Base-by-base conservation (phyloP, 345 rosid genomes). In the Trapa bicornis region DNA sequence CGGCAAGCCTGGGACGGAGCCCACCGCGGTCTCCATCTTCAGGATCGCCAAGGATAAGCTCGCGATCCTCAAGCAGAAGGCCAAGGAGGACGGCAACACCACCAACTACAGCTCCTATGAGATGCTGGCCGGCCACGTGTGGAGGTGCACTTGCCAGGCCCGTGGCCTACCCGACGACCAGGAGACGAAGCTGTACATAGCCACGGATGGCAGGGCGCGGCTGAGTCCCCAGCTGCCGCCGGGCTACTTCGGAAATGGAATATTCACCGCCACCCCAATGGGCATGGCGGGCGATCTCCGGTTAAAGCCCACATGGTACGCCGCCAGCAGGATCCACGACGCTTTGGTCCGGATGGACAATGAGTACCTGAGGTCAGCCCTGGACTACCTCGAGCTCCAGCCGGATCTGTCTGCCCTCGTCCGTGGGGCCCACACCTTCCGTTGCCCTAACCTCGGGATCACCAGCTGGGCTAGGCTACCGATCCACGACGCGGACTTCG, bases 61-160 rank as follows among this genome's bases (percentile, higher is more conserved):
- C 68, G 76, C 64, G 68, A 58, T 78, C 62, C 98, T 93, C 74
- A 93, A 90, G 78, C 84, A 87, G 39, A 93, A 85, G 80, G 74
- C 94, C 65, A 89, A 83, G 72, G 90, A 89, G 68, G 87, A 80
- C 62, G 96, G 94, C 13, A 90, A 84, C 83, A 80, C 78, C 0
- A 70, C 84, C 33, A 79, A 70, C 62, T 93, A 93, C 65, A 93
- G 96, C 75, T 85, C 98, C 0, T 93, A 93, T 57, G 90, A 83
- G 80, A 88, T 93, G 97, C 66, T 93, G 83, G 84, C 98, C 1
- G 98, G 94, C 53, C 97, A 93, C 63, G 96, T 93, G 7, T 93
- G 98, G 98, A 83, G 81, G 73, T 82, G 87, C 0, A 80, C 83
- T 4, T 84, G 96, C 79, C 81, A 68, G 75, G 94, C 97, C 0